A percentile compares a stretch with the other conserved stretches of the same genome.
Evolutionary conservation across 1,139 yeast genomes (phyloP).

Genomic region (Candida tunisiensis): DNA sequence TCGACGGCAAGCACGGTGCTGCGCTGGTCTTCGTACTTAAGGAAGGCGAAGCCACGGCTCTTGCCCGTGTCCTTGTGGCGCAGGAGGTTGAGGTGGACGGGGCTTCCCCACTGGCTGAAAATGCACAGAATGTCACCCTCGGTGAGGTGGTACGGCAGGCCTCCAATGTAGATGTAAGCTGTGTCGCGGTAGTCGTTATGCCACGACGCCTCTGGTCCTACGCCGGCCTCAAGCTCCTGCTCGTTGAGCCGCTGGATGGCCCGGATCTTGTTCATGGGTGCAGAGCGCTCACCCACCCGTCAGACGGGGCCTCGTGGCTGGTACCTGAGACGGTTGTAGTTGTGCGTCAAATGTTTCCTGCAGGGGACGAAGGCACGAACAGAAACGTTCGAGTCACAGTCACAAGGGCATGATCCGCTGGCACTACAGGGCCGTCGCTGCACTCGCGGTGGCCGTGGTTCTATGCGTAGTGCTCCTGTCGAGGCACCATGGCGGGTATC

Average conservation of each 20-base stretch:
- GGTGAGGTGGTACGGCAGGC: constrained; percentile 44
- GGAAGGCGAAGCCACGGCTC: constrained; percentile 63
- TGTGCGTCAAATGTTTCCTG: too few species aligned
- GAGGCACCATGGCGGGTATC: too few species aligned
- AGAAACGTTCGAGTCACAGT: too few species aligned
- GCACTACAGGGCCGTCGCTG: too few species aligned
- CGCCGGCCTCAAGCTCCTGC: constrained; percentile 47
- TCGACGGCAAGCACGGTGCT: constrained; percentile 81
- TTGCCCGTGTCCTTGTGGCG: constrained; percentile 54
- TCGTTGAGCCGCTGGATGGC: constrained; percentile 27
- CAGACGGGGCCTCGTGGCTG: too few species aligned
- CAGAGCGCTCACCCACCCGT: too few species aligned
- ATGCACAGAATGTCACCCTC: constrained; percentile 64
- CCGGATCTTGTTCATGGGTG: too few species aligned
- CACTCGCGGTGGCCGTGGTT: too few species aligned
- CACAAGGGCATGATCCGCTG: too few species aligned
- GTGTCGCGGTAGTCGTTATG: constrained; percentile 71
- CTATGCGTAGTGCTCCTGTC: too few species aligned
- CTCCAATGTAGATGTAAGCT: constrained; percentile 49
- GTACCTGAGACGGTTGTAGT: too few species aligned
- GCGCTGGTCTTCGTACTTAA: constrained; percentile 69
- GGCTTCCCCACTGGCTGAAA: constrained; percentile 84
- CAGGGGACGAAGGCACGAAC: too few species aligned
- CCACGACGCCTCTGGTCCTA: constrained; percentile 62
- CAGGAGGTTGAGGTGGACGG: constrained; percentile 59